Evolutionary conservation across 2,329 filamentous ascomycete genomes (phyloP), one percentile per base, ranked within the genome.

Genomic region (Fusarium torreyae): DNA sequence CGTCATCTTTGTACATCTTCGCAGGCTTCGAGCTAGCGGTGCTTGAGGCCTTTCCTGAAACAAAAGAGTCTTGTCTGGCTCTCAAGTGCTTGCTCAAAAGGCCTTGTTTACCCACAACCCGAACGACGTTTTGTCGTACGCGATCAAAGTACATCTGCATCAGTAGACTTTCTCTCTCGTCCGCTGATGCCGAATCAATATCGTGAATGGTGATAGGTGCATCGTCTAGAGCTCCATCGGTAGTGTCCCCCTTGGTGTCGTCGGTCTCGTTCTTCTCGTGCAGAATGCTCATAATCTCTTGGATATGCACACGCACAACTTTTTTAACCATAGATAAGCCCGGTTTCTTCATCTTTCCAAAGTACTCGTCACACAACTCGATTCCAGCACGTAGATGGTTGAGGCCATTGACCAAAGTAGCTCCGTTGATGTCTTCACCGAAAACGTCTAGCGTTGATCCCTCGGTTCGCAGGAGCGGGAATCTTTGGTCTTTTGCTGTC

Each of bases 121-220:
- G 43, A 8, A 66, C 18, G 1, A 71, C 69, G 6, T 53, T 68
- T 22, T 13, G n/a, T 31, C 69, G 63, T 7, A 71, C 39, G 11
- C 42, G 39, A 9, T 57, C 55, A 4, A 72, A 61, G 34, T 71
- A 71, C 49, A 70, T 53, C 3, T 70, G 57, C 7, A 72, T 48
- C 1, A 71, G 5, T 0, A 72, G 18, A 10, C 39, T 31, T 22
- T 72, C 69, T 20, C 66, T 68, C 3, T 65, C 66, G 3, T 57
- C 67, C 0, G 34, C 51, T 10, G 64, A 49, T 13, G 69, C 63
- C 0, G 66, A 68, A n/a, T 71, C 69, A 5, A 71, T 61, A 2
- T 72, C 51, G 3, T 70, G 34, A 1, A 72, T 70, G 2, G 48
- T 58, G 1, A 61, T 55, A 0, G 36, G 56, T 10, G 5, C 5